Evolutionary conservation across 345 rosid genomes (phyloP).

Genomic region (Eucalyptus virginea): DNA sequence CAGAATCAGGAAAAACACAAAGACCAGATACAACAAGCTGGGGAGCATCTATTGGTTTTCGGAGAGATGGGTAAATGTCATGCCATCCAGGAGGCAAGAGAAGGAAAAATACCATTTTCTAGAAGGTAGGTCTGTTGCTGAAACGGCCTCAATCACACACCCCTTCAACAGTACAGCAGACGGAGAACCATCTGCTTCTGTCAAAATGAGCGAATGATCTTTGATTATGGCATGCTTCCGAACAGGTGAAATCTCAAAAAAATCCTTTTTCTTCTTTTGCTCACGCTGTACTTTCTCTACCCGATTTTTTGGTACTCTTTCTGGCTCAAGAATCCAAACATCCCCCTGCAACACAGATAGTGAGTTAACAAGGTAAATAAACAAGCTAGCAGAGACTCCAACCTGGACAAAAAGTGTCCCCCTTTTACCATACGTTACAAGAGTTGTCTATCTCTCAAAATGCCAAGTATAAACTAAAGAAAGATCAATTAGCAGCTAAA

Average conservation of each 20-base stretch:
- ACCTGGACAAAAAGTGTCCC: background rate
- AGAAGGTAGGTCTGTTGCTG: constrained; percentile 53
- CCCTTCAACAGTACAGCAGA: constrained; percentile 31
- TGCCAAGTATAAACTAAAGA: background rate
- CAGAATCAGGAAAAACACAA: background rate
- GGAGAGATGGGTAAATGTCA: background rate
- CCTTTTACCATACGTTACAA: background rate
- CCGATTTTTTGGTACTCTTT: constrained; percentile 36
- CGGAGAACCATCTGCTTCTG: constrained; percentile 35
- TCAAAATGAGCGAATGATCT: constrained; percentile 40
- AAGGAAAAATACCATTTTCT: constrained; percentile 55
- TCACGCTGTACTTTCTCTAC: constrained; percentile 33
- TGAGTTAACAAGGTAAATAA: background rate
- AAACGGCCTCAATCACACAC: constrained; percentile 72
- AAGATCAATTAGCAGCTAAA: background rate
- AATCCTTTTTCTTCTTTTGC: constrained; percentile 45
- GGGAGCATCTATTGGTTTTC: background rate
- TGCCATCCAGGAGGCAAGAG: background rate
- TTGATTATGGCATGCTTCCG: constrained; percentile 44
- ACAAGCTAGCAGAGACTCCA: background rate
- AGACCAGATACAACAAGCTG: background rate
- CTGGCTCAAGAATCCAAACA: constrained; percentile 75
- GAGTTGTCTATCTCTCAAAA: background rate
- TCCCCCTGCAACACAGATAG: constrained; percentile 40
- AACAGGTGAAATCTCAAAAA: constrained; percentile 56